Evolutionary conservation across 805 yeast species (phyloP).

Genomic region (Ogataea trehaloabstinens): DNA sequence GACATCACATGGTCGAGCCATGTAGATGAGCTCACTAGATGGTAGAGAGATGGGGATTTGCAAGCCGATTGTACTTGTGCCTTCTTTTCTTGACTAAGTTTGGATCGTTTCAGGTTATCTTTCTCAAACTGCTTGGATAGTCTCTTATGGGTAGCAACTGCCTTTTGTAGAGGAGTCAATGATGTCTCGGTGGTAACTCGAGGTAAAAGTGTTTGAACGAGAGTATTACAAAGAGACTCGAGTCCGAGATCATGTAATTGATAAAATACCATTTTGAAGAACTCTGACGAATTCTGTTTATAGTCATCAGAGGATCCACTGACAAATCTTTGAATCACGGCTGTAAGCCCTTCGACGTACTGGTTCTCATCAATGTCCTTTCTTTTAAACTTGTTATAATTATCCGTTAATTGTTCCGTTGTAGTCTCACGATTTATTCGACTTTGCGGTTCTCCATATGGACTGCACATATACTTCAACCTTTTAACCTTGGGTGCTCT

Average conservation of each 20-base stretch:
- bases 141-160: background rate
- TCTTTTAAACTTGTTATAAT: background rate
- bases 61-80: background rate
- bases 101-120: background rate
- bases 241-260: slow-evolving; percentile 17
- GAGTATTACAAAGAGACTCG: slow-evolving; percentile 6
- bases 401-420: background rate
- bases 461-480: background rate
- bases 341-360: slow-evolving; percentile 6
- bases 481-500: too few species aligned
- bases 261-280: slow-evolving; percentile 13
- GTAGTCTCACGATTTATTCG: background rate
- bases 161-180: slow-evolving; percentile 4
- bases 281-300: slow-evolving; percentile 4
- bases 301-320: slow-evolving; percentile 2
- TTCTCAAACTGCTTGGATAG: background rate
- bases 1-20: slow-evolving; percentile 7
- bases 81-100: background rate
- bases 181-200: background rate
- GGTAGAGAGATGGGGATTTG: background rate
- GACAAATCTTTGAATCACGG: slow-evolving; percentile 6
- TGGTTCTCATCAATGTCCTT: background rate
- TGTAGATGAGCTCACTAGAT: slow-evolving; percentile 3
- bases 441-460: slow-evolving; percentile 1
- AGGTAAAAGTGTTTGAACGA: slow-evolving; percentile 12